A percentile compares a stretch with the other conserved stretches of the same genome.
Evolutionary conservation across 2,329 filamentous ascomycete genomes (phyloP).

Genomic region (Botrytis fabae): DNA sequence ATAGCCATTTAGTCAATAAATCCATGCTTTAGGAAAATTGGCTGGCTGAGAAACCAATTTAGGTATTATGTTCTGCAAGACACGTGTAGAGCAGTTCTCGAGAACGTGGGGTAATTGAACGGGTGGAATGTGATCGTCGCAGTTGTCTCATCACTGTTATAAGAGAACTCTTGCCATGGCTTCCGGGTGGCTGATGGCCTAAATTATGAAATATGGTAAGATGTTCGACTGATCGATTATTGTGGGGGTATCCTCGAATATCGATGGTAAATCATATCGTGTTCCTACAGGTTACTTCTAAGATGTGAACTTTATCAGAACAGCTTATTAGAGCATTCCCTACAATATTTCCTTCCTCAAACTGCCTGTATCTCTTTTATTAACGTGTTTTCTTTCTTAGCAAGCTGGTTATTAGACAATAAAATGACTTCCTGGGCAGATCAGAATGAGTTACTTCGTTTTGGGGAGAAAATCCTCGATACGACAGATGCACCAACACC

Average conservation of each 20-base stretch:
- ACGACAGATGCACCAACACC: slow-evolving; percentile 21
- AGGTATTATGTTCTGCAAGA: background rate
- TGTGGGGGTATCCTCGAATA: background rate
- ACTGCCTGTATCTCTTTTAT: too few relatives aligned
- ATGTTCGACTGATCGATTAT: background rate
- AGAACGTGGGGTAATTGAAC: background rate
- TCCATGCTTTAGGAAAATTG: background rate
- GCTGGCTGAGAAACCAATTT: background rate
- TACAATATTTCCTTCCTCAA: background rate
- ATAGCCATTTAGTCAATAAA: background rate
- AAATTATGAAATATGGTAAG: background rate
- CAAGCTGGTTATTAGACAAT: background rate
- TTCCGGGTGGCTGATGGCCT: background rate
- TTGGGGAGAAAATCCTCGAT: slow-evolving; percentile 24
- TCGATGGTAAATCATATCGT: background rate
- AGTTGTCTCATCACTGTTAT: background rate
- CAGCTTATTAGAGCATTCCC: background rate
- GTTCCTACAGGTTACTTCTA: background rate
- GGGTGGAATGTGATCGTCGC: background rate
- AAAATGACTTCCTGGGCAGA: slow-evolving; percentile 22
- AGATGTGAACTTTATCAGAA: background rate
- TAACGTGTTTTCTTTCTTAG: background rate
- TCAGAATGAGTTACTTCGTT: slow-evolving; percentile 24
- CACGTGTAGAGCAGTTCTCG: background rate
- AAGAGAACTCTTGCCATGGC: too few relatives aligned